A percentile compares a stretch with the other conserved stretches of the same genome.
Evolutionary conservation across 768 basidiomycete genomes (phyloP).

Genomic region (Vishniacozyma victoriae): DNA sequence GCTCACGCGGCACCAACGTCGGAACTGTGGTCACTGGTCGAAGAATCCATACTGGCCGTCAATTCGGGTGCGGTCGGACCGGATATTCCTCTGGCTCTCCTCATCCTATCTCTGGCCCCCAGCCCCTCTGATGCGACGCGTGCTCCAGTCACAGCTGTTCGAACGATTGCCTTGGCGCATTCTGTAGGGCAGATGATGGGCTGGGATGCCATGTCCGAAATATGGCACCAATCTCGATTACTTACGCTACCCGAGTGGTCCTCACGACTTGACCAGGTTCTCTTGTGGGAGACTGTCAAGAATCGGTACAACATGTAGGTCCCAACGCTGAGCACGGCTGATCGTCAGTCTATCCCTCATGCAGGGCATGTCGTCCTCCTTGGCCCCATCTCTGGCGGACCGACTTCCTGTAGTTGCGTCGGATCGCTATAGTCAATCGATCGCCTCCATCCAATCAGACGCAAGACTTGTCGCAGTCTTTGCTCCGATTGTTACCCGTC

Average conservation of each 20-base stretch:
- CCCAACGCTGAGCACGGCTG: too few species aligned
- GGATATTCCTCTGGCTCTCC: neutral
- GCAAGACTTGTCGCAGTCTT: too few species aligned
- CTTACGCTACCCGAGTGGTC: too few species aligned
- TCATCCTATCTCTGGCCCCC: constrained; percentile 8
- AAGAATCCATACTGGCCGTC: neutral
- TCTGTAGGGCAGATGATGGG: constrained; percentile 1
- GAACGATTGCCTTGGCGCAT: constrained; percentile 9
- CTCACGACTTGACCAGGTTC: too few species aligned
- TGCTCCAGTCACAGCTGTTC: neutral
- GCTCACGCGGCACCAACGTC: neutral
- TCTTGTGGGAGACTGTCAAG: constrained; percentile 6
- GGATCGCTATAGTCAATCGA: too few species aligned
- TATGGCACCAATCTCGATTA: neutral
- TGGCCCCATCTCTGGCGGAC: too few species aligned
- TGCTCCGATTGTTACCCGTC: too few species aligned
- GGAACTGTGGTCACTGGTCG: neutral
- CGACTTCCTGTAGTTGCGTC: too few species aligned
- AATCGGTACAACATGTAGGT: constrained; percentile 13
- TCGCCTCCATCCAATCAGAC: too few species aligned
- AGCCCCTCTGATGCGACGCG: neutral
- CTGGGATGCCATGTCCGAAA: neutral
- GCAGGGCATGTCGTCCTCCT: too few species aligned
- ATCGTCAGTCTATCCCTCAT: too few species aligned
- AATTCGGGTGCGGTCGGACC: neutral